These are phyloP conservation scores for Spathaspora gorwiae DNA, from an alignment of 805 yeast genomes.

Conservation along the genomic window DNA sequence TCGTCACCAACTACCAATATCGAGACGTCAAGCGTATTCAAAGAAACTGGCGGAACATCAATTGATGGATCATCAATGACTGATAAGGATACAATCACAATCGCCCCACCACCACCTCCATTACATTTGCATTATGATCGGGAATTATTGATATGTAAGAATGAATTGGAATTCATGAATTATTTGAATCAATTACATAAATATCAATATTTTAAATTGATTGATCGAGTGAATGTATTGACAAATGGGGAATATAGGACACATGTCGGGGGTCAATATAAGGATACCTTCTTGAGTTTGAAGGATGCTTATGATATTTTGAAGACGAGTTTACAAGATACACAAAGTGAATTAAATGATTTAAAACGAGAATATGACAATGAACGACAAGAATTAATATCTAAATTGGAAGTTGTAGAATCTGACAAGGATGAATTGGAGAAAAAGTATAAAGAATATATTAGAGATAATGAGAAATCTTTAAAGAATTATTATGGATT, in stretches of 20 bases:
- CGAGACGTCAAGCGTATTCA: conserved; percentile 17
- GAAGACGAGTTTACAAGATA: conserved; percentile 4
- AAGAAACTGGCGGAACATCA: conserved; percentile 4
- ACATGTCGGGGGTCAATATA: neutral
- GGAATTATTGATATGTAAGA: conserved; percentile 51
- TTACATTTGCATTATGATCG: conserved; percentile 37
- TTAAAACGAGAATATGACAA: conserved; percentile 2
- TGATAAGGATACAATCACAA: neutral
- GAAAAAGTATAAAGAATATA: conserved; percentile 4
- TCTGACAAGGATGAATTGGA: conserved; percentile 9
- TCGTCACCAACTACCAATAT: conserved; percentile 20
- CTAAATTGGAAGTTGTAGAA: conserved; percentile 4
- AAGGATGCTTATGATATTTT: neutral
- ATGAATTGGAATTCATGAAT: conserved; percentile 58
- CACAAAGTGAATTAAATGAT: conserved; percentile 11
- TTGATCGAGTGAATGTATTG: neutral
- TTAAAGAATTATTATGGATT: conserved; percentile 8
- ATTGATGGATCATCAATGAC: neutral
- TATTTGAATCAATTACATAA: conserved; percentile 48
- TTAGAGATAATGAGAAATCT: conserved; percentile 7
- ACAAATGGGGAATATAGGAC: neutral
- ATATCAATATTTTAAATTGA: conserved; percentile 15
- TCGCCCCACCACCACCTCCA: no score
- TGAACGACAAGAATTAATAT: conserved; percentile 7
- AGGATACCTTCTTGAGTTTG: neutral